Base-by-base conservation (phyloP, 1,139 yeast genomes). In the Debaryomyces sp. region DNA sequence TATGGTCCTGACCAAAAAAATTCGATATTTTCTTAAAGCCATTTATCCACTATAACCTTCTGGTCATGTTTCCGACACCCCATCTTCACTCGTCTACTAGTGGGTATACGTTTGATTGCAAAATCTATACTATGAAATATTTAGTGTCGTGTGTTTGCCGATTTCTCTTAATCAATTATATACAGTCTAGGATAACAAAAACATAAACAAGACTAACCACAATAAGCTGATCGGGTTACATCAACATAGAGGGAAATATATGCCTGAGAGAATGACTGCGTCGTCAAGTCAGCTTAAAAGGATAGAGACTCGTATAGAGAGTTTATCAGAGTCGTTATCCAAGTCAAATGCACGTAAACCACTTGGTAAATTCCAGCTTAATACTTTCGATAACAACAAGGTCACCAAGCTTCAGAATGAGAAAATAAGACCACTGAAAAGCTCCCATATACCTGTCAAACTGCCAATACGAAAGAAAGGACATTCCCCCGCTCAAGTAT, bases 311-410 rank as follows among this genome's bases (percentile, higher is more conserved):
- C 44, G 51, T 23, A 47, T 51, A 12, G 54, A 51, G 44, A 49
- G 52, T 37, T 47, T 51, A 9, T 46, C 52, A 2, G 52, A 49
- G 36, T 39, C 50, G 5, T 49, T 49, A 12, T 38, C 48, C 23
- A 49, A 45, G 34, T 27, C 48, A 3, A 42, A 35, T 15, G 38
- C 39, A n/a, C 49, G 64, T 24, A 54, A 54, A 24, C 66, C 66
- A 4, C 52, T 61, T 12, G 49, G 55, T n/a, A 58, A 58, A 41
- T 50, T 55, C 42, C 57, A 50, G 37, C 41, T 59, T 29, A 60
- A 60, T 41, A 58, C 61, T 6, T 52, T 57, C 35, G 64, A 59
- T 22, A 51, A 48, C 6, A 35, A 48, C 29, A 40, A 43, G 35
- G 13, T 41, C 39, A 15, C 43, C 36, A 38, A 37, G 45, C 23